Conservation (phyloP, 73 alveolate species). For the Paramecium bursaria region DNA sequence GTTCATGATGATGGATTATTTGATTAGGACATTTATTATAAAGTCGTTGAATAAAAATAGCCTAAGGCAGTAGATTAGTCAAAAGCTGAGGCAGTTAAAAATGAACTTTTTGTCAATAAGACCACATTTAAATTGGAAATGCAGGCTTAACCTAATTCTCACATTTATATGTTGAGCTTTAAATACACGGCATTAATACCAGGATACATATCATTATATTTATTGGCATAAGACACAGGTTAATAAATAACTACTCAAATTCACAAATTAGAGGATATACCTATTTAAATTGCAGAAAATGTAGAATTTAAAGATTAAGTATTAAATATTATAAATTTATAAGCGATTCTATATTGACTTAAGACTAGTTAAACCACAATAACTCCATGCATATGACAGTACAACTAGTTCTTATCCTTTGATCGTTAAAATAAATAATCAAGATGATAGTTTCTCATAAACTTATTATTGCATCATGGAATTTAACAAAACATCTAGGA, state of each 20-base stretch:
- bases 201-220: neutral
- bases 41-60: neutral
- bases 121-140: conserved; percentile 45
- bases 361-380: neutral
- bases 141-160: neutral
- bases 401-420: conserved; percentile 11
- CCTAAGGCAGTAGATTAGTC: neutral
- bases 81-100: conserved; percentile 7
- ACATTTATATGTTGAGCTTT: neutral
- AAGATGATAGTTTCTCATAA: neutral
- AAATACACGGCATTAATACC: neutral
- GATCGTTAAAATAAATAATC: conserved; percentile 7
- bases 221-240: neutral
- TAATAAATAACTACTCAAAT: neutral
- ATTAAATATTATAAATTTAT: too few relatives aligned
- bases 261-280: neutral
- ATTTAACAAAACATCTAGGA: neutral
- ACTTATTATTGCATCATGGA: conserved; percentile 15
- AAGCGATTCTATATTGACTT: neutral
- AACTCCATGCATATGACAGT: neutral
- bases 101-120: conserved; percentile 34
- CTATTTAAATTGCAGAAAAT: neutral
- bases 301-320: too few relatives aligned
- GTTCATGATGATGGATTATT: conserved; percentile 49
- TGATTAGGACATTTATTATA: neutral